phyloP scores from a whole-genome alignment of 1,139 yeast species.

The Taphrina pruni region DNA sequence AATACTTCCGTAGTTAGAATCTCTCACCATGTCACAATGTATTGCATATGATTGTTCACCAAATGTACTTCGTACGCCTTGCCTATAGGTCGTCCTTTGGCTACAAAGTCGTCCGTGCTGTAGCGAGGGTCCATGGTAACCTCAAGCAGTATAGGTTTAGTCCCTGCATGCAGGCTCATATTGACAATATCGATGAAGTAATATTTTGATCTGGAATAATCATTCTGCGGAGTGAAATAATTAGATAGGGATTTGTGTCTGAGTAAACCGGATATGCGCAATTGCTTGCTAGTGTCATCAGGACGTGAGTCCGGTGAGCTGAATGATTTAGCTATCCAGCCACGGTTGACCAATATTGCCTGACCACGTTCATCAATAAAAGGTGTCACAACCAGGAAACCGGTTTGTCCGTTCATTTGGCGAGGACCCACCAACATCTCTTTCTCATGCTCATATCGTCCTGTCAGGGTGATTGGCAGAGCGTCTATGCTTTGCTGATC shows the following conservation, averaged over 20 bases:
- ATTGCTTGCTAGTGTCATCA: constrained; percentile 51
- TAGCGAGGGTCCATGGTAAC: constrained; percentile 55
- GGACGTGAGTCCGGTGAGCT: constrained; percentile 68
- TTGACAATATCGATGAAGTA: constrained; percentile 77
- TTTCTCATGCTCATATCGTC: constrained; percentile 79
- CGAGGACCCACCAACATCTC: constrained; percentile 95
- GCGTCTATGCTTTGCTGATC: constrained; percentile 53
- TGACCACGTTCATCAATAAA: constrained; percentile 68
- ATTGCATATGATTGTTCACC: constrained; percentile 89
- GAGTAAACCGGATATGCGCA: constrained; percentile 4
- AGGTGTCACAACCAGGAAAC: constrained; percentile 83
- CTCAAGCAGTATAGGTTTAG: constrained; percentile 79
- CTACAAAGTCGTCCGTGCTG: constrained; percentile 43
- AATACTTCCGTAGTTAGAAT: neutral
- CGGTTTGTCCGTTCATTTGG: constrained; percentile 72
- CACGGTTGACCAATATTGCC: constrained; percentile 74
- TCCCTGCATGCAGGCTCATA: constrained; percentile 72
- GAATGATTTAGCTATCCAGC: constrained; percentile 83
- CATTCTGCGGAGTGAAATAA: constrained; percentile 29
- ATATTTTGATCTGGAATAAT: neutral
- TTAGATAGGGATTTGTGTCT: constrained; percentile 10
- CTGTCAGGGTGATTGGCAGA: constrained; percentile 71
- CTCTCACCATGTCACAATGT: constrained; percentile 84
- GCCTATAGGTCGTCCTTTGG: constrained; percentile 89
- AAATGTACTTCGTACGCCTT: constrained; percentile 76